Conservation (phyloP, 2,329 filamentous ascomycete species). For the Byssothecium circinans region DNA sequence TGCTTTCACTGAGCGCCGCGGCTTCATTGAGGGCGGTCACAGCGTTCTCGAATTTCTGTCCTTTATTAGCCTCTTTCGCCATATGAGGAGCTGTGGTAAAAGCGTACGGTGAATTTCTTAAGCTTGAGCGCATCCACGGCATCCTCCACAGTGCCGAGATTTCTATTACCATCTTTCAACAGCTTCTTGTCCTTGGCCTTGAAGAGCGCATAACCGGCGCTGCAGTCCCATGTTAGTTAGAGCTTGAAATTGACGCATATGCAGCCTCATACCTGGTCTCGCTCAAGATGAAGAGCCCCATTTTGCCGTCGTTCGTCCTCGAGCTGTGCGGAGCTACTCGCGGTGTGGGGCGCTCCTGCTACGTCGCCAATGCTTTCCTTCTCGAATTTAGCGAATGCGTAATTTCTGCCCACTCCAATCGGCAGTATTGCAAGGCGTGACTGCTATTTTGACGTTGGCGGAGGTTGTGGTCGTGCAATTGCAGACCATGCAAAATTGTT, state of each 20-base stretch:
- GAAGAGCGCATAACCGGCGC: constrained; percentile 95
- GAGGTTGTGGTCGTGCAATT: constrained; percentile 1
- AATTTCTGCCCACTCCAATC: not conserved
- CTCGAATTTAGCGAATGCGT: too few species aligned
- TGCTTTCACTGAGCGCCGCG: constrained; percentile 75
- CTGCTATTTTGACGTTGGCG: not conserved
- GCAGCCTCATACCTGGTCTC: constrained; percentile 35
- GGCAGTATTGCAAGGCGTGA: not conserved
- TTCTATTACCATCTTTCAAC: constrained; percentile 77
- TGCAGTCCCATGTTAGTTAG: constrained; percentile 52
- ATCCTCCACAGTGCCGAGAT: constrained; percentile 78
- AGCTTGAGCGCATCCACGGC: constrained; percentile 90
- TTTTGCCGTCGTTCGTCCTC: constrained; percentile 26
- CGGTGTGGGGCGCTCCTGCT: constrained; percentile 13
- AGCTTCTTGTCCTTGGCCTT: constrained; percentile 99
- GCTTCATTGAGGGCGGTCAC: constrained; percentile 88
- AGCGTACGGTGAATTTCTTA: constrained; percentile 73
- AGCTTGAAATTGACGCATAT: not conserved
- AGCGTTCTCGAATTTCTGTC: constrained; percentile 89
- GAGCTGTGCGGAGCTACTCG: not conserved
- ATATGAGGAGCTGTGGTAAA: not conserved
- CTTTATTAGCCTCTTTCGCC: not conserved
- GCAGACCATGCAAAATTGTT: not conserved
- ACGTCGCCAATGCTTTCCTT: constrained; percentile 2
- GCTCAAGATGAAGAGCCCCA: constrained; percentile 48